Base-by-base conservation (phyloP, 2,329 filamentous ascomycete genomes). In the Penicillium fuscoglaucum region DNA sequence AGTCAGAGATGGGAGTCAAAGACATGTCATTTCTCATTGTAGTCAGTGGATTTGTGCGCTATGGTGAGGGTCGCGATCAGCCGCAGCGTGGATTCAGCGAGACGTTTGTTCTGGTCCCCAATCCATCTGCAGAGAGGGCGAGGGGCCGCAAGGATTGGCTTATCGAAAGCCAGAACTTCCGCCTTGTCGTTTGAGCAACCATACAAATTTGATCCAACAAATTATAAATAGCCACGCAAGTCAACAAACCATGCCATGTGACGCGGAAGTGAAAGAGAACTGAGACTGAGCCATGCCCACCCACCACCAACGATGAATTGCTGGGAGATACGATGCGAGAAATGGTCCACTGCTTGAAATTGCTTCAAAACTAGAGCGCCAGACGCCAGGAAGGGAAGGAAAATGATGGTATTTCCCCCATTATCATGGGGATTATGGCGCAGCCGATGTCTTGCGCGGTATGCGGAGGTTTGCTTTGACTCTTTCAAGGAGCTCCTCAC, bases 51-150 rank as follows among this genome's bases (percentile, higher is more conserved):
- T 84, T 80, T 61, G 86, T 96, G 39, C 83, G 86, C 63, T 88
- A 90, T 69, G 87, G 87, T 49, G 83, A 85, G 58, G 72, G 75
- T 45, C 82, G 82, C 65, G 84, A 87, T 31, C 83, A 84, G 15
- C 83, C 83, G 15, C 83, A 85, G 72, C 85, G 86, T 65, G 86
- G 85, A 37, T 96, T 96, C 73, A 89, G 86, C 68, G 92, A 96
- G 74, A 88, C 84, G 0, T 88, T 96, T 71, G 84, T 96, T 26
- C 79, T 96, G 55, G 89, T 93, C 39, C 91, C 92, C 8, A 90
- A 91, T 59, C 68, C 72, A 17, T 65, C 69, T 12, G 61, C 75
- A 83, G 86, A 74, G 0, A 78, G 82, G 62, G 81, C 83, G 2
- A 81, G 82, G 59, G 80, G 80, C 1, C 68, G 80, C 53, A 83